phyloP scores from a whole-genome alignment of 495 filamentous ascomycete genomes.

The Lasiosphaeria miniovina region DNA sequence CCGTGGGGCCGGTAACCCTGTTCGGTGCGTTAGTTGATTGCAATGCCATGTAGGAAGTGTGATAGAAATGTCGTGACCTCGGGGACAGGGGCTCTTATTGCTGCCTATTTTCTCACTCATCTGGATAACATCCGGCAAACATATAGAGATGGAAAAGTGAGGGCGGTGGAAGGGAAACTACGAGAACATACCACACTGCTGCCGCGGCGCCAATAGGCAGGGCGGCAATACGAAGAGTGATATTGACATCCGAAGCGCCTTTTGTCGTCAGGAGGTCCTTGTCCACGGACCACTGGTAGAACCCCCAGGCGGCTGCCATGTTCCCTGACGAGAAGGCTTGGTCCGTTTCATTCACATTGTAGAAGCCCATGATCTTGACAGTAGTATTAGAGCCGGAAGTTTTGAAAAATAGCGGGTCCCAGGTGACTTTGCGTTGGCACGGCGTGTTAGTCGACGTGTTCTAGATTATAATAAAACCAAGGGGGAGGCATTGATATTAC shows the following conservation, averaged over 20 bases:
- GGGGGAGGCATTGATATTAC: constrained; percentile 23
- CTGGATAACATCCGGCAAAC: too few relatives aligned
- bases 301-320: constrained; percentile 36
- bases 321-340: constrained; percentile 35
- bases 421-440: constrained; percentile 33
- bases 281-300: constrained; percentile 38
- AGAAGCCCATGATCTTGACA: constrained; percentile 36
- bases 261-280: constrained; percentile 22
- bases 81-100: background rate
- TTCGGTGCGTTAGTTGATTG: background rate
- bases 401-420: constrained; percentile 43
- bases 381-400: constrained; percentile 27
- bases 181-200: constrained; percentile 5
- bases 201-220: constrained; percentile 9
- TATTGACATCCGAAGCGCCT: constrained; percentile 32
- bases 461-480: background rate
- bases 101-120: too few relatives aligned
- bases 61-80: too few relatives aligned
- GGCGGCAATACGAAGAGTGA: constrained; percentile 39
- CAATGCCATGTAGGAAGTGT: too few relatives aligned
- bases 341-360: constrained; percentile 30
- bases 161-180: too few relatives aligned
- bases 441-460: background rate
- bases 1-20: constrained; percentile 32
- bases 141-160: too few relatives aligned